A percentile compares a stretch with the other conserved stretches of the same genome.
Conservation (phyloP, 2,329 filamentous ascomycete species). For the Cercospora berteroae region DNA sequence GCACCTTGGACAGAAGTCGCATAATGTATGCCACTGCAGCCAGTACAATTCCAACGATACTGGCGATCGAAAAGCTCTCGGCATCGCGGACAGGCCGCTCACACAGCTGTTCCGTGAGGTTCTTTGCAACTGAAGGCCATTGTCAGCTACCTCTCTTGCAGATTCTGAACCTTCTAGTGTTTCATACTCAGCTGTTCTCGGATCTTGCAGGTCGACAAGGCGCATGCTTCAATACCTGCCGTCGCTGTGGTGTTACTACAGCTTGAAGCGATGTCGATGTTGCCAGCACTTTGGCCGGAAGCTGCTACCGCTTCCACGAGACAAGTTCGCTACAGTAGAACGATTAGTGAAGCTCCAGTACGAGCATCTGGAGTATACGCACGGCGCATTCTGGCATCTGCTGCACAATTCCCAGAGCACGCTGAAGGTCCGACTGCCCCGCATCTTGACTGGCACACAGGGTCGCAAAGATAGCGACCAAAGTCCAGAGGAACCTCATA, state of each 20-base stretch:
- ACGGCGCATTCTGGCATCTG: slow-evolving; percentile 22
- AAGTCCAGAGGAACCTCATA: slow-evolving; percentile 19
- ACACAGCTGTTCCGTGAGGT: slow-evolving; percentile 21
- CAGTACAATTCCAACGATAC: slow-evolving; percentile 13
- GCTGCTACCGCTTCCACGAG: slow-evolving; percentile 16
- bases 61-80: slow-evolving; percentile 11
- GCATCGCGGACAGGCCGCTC: slow-evolving; percentile 12
- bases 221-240: slow-evolving; percentile 14
- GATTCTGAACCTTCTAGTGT: not conserved
- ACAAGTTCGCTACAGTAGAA: slow-evolving; percentile 12
- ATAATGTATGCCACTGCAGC: slow-evolving; percentile 16
- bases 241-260: slow-evolving; percentile 21
- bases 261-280: slow-evolving; percentile 15
- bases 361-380: not conserved
- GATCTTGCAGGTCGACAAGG: slow-evolving; percentile 9
- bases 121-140: slow-evolving; percentile 18
- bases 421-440: slow-evolving; percentile 13
- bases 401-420: slow-evolving; percentile 14
- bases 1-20: slow-evolving; percentile 21
- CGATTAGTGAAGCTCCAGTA: not conserved
- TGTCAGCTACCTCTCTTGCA: slow-evolving; percentile 1
- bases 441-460: slow-evolving; percentile 16
- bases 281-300: slow-evolving; percentile 12
- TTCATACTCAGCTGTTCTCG: slow-evolving; percentile 22
- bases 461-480: slow-evolving; percentile 12